These are phyloP conservation scores for Epichloe coenophiala DNA, from an alignment of 2,329 filamentous ascomycete genomes.

Conservation along the genomic window DNA sequence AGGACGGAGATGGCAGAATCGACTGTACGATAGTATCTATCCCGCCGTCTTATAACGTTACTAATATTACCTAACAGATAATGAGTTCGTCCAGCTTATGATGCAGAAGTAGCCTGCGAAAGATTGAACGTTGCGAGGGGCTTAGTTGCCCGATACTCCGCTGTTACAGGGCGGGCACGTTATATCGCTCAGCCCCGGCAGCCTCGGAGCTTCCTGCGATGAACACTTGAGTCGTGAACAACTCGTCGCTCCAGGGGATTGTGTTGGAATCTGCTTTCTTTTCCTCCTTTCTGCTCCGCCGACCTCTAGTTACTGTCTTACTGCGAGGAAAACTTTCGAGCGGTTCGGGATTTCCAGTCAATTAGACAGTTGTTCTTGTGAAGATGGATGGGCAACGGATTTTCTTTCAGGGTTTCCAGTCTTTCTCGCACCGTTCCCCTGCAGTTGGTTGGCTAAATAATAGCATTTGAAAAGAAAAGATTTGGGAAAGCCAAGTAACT, in stretches of 20 bases:
- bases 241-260: slow-evolving; percentile 2
- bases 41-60: background rate
- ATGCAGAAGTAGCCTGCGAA: slow-evolving; percentile 68
- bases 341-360: slow-evolving; percentile 15
- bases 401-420: background rate
- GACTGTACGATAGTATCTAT: slow-evolving; percentile 49
- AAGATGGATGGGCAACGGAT: slow-evolving; percentile 1
- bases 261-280: slow-evolving; percentile 11
- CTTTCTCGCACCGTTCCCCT: background rate
- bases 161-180: background rate
- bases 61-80: slow-evolving; percentile 41
- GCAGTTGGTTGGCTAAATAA: background rate
- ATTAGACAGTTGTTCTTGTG: slow-evolving; percentile 6
- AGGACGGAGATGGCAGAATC: slow-evolving; percentile 79
- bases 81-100: slow-evolving; percentile 90
- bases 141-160: background rate
- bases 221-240: background rate
- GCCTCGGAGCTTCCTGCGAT: background rate
- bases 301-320: background rate
- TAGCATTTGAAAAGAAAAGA: background rate
- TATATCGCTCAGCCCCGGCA: background rate
- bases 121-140: background rate
- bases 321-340: slow-evolving; percentile 15
- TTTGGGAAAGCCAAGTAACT: background rate
- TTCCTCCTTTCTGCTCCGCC: slow-evolving; percentile 6